phyloP scores from a whole-genome alignment of 2,329 filamentous ascomycete genomes.

The Xylariaceae sp. region DNA sequence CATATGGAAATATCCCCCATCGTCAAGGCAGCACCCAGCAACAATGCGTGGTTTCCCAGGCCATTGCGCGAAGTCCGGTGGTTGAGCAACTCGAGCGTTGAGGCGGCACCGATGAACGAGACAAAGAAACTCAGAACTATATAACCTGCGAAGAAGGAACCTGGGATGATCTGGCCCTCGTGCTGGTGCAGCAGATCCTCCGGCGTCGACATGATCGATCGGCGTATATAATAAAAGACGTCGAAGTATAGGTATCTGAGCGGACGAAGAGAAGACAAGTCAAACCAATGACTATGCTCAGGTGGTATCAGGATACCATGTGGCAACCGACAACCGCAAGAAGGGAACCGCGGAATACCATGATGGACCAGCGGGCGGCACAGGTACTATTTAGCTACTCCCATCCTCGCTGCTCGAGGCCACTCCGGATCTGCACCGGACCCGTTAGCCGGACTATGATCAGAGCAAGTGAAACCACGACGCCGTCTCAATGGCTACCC shows the following conservation, averaged over 20 bases:
- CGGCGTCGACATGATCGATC: conserved; percentile 17
- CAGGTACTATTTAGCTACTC: too few species aligned
- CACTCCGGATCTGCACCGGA: too few species aligned
- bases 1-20: conserved; percentile 71
- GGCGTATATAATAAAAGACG: background rate
- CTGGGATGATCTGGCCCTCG: conserved; percentile 37
- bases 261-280: background rate
- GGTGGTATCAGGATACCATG: too few species aligned
- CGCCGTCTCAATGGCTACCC: too few species aligned
- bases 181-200: conserved; percentile 32
- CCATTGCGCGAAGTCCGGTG: conserved; percentile 63
- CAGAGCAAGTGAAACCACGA: too few species aligned
- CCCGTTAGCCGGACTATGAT: too few species aligned
- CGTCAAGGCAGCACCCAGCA: conserved; percentile 56
- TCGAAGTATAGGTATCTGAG: too few species aligned
- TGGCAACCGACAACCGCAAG: too few species aligned
- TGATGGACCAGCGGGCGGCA: too few species aligned
- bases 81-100: conserved; percentile 76
- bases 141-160: conserved; percentile 50
- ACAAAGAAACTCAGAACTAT: conserved; percentile 68
- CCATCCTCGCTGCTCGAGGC: too few species aligned
- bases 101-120: conserved; percentile 68
- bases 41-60: conserved; percentile 58
- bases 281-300: too few species aligned
- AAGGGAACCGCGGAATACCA: too few species aligned